Conservation (phyloP, 495 filamentous ascomycete species). For the Hyaloscypha variabilis region DNA sequence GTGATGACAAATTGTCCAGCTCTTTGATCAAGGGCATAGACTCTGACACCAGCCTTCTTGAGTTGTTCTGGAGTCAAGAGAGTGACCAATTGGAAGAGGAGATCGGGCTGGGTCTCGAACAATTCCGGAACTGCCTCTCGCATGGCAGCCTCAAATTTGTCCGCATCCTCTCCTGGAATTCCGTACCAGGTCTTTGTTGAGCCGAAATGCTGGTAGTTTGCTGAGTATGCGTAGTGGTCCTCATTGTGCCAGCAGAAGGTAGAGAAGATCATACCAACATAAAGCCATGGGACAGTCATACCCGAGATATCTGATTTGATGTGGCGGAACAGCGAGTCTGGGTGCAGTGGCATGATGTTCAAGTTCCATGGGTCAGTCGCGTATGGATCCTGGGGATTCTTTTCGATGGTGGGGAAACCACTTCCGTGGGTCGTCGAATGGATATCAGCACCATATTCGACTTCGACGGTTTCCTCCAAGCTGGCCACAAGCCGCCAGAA, state of each 20-base stretch:
- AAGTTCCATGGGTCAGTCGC: slow-evolving; percentile 94
- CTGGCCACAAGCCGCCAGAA: slow-evolving; percentile 96
- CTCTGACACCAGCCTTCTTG: slow-evolving; percentile 90
- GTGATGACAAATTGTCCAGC: slow-evolving; percentile 97
- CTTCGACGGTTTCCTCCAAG: slow-evolving; percentile 92
- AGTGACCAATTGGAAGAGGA: slow-evolving; percentile 96
- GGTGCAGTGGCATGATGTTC: slow-evolving; percentile 87
- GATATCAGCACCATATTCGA: slow-evolving; percentile 98
- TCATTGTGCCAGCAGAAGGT: slow-evolving; percentile 99
- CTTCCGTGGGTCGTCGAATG: slow-evolving; percentile 98
- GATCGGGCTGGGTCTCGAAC: slow-evolving; percentile 95
- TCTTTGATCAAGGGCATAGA: slow-evolving; percentile 90
- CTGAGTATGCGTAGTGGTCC: slow-evolving; percentile 96
- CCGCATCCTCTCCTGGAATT: slow-evolving; percentile 89
- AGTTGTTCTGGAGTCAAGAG: slow-evolving; percentile 91
- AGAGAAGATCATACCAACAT: slow-evolving; percentile 99
- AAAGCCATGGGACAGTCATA: slow-evolving; percentile 99
- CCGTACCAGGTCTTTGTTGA: slow-evolving; percentile 99
- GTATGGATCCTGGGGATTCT: slow-evolving; percentile 83
- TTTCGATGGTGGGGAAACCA: slow-evolving; percentile 94
- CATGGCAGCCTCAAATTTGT: slow-evolving; percentile 96
- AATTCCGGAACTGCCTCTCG: slow-evolving; percentile 91
- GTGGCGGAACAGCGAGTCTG: slow-evolving; percentile 91
- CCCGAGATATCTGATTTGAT: slow-evolving; percentile 99
- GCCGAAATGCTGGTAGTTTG: slow-evolving; percentile 98